These are phyloP conservation scores for Ophiostoma australiae DNA, from an alignment of 2,329 filamentous ascomycete genomes.

Conservation along the genomic window DNA sequence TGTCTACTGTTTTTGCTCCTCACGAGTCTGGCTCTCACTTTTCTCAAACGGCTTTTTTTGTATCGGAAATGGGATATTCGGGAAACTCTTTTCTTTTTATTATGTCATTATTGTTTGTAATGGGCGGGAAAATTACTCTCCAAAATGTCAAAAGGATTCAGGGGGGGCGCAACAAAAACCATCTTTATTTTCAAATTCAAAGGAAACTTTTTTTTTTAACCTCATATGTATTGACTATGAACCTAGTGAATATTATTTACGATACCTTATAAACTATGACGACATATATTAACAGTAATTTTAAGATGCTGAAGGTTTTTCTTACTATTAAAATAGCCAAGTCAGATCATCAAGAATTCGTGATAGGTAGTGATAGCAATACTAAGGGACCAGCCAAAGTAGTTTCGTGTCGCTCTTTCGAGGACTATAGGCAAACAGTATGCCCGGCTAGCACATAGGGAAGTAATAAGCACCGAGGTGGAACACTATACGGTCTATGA, in stretches of 20 bases:
- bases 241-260: too few relatives aligned
- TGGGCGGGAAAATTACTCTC: slow-evolving; percentile 14
- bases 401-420: too few relatives aligned
- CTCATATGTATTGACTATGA: too few relatives aligned
- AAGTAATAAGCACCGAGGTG: neutral
- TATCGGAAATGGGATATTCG: slow-evolving; percentile 18
- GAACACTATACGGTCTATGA: neutral
- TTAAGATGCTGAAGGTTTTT: too few relatives aligned
- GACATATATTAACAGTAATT: too few relatives aligned
- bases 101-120: slow-evolving; percentile 6
- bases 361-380: too few relatives aligned
- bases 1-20: neutral
- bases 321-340: too few relatives aligned
- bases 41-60: slow-evolving; percentile 6
- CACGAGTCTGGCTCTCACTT: neutral
- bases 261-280: too few relatives aligned
- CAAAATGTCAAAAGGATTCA: slow-evolving; percentile 8
- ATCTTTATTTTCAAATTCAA: neutral
- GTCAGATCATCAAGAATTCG: too few relatives aligned
- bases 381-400: too few relatives aligned
- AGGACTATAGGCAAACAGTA: neutral
- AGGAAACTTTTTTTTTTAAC: neutral
- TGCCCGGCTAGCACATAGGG: neutral
- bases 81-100: neutral
- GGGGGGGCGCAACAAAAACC: neutral